Evolutionary conservation across 2,329 filamentous ascomycete species (phyloP).

Genomic region (Teratosphaeria nubilosa): DNA sequence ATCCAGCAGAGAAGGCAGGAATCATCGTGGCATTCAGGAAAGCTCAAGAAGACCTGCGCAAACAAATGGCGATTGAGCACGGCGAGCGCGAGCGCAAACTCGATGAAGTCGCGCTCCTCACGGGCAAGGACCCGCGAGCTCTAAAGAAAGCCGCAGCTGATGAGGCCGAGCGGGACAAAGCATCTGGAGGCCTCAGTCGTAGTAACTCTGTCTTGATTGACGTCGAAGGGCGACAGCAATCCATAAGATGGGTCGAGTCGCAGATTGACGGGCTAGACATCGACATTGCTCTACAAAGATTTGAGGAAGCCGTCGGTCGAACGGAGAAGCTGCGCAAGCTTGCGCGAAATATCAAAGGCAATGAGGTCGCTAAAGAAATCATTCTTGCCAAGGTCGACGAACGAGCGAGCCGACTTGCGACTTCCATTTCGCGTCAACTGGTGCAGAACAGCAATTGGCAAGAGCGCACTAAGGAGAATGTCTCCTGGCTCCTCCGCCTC

Average conservation of each 20-base stretch:
- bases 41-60: slow-evolving; percentile 82
- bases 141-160: slow-evolving; percentile 45
- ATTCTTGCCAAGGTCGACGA: slow-evolving; percentile 71
- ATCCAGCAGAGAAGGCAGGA: slow-evolving; percentile 62
- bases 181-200: slow-evolving; percentile 11
- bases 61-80: slow-evolving; percentile 73
- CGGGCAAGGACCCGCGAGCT: slow-evolving; percentile 34
- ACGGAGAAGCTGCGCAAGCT: slow-evolving; percentile 79
- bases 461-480: slow-evolving; percentile 67
- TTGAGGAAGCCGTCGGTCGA: slow-evolving; percentile 71
- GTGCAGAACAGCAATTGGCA: slow-evolving; percentile 67
- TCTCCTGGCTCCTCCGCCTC: slow-evolving; percentile 73
- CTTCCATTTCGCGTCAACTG: slow-evolving; percentile 66
- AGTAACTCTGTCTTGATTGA: slow-evolving; percentile 64
- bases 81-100: slow-evolving; percentile 65
- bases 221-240: slow-evolving; percentile 92
- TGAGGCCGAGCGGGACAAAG: slow-evolving; percentile 34
- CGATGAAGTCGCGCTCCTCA: slow-evolving; percentile 21
- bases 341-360: slow-evolving; percentile 71
- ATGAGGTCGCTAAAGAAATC: slow-evolving; percentile 79
- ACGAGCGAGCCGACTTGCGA: slow-evolving; percentile 65
- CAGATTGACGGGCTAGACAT: slow-evolving; percentile 96
- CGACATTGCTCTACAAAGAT: slow-evolving; percentile 80
- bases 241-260: slow-evolving; percentile 86
- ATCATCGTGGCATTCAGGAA: slow-evolving; percentile 86